Evolutionary conservation across 805 yeast genomes (phyloP).

Genomic region (Metschnikowia peoriensis): DNA sequence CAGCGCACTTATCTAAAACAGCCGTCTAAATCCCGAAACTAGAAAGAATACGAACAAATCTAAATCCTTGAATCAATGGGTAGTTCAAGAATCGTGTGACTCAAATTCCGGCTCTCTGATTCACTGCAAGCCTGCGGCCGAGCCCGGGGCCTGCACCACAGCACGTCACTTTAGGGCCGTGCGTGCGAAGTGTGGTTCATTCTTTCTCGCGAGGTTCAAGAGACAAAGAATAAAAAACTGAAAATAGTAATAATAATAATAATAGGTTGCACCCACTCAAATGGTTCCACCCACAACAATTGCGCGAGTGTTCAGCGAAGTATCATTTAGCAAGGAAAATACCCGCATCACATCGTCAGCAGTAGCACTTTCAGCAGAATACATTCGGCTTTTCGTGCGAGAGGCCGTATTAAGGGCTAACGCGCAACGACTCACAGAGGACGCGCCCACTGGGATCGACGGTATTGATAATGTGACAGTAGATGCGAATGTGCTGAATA

Average conservation of each 20-base stretch:
- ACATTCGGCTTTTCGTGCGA: conserved; percentile 52
- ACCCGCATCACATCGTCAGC: conserved; percentile 51
- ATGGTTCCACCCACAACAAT: conserved; percentile 33
- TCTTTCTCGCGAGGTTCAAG: background rate
- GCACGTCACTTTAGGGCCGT: background rate
- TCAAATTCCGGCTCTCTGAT: background rate
- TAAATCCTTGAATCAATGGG: no score
- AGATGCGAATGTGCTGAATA: conserved; percentile 8
- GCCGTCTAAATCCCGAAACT: no score
- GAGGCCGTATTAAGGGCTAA: conserved; percentile 61
- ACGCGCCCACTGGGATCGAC: conserved; percentile 25
- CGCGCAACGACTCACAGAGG: conserved; percentile 44
- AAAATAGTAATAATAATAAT: no score
- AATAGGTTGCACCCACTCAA: background rate
- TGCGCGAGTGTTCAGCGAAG: conserved; percentile 51
- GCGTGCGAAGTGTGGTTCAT: background rate
- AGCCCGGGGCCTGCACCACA: background rate
- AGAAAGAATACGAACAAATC: no score
- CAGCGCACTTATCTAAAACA: no score
- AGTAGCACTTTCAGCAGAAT: conserved; percentile 50
- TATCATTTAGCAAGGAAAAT: conserved; percentile 44
- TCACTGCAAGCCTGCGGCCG: background rate
- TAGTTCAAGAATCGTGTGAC: no score
- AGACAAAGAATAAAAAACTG: no score
- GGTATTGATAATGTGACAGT: conserved; percentile 31